Evolutionary conservation across 345 rosid species (phyloP).

Genomic region (Noccaea bulbosa): DNA sequence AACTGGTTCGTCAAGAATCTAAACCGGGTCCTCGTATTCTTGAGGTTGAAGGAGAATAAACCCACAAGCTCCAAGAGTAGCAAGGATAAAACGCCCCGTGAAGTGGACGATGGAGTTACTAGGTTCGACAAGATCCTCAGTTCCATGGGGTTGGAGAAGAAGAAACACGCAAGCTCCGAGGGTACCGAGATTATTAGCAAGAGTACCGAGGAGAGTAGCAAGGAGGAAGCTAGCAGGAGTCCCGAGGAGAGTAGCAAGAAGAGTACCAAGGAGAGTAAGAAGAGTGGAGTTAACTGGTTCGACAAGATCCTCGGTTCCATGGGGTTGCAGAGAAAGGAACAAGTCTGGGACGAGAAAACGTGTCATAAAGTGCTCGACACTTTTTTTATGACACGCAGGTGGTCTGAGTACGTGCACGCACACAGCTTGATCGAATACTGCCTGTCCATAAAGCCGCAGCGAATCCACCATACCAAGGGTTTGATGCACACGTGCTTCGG

Average conservation of each 20-base stretch:
- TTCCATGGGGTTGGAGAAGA: too few relatives aligned
- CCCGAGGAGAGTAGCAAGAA: too few relatives aligned
- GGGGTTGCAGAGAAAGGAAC: neutral
- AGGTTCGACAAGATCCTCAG: too few relatives aligned
- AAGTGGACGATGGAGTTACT: too few relatives aligned
- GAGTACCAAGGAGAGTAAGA: neutral
- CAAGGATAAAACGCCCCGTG: neutral
- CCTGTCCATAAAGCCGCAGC: slow-evolving; percentile 36
- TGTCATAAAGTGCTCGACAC: slow-evolving; percentile 41
- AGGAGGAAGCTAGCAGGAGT: too few relatives aligned
- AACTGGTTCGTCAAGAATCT: slow-evolving; percentile 3
- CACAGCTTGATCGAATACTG: slow-evolving; percentile 60
- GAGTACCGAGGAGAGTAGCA: too few relatives aligned
- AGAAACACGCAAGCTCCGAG: too few relatives aligned
- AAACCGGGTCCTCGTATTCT: neutral
- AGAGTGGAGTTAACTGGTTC: neutral
- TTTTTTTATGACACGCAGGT: slow-evolving; percentile 48
- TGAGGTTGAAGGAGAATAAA: too few relatives aligned
- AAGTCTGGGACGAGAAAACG: neutral
- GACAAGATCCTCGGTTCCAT: neutral
- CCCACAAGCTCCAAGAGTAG: too few relatives aligned
- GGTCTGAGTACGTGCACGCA: slow-evolving; percentile 56
- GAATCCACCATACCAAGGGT: slow-evolving; percentile 42
- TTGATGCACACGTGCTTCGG: neutral
- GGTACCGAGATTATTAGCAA: neutral